Conservation (phyloP, 345 rosid species). For the Corymbia maculata region DNA sequence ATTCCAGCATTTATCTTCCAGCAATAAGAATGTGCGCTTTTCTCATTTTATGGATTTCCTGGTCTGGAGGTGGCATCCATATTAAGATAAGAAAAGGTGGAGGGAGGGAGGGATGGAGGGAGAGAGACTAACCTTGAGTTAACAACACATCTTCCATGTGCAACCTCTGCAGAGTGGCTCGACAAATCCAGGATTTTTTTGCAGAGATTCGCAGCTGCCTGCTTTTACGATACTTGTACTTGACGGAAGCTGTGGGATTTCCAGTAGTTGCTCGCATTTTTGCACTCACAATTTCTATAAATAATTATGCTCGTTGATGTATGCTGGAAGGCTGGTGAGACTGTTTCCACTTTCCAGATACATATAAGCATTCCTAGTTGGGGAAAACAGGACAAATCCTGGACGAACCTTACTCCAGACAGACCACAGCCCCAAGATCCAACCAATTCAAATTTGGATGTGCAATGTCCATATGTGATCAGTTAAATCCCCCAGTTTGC, state of each 20-base stretch:
- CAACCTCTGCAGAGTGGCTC: not conserved
- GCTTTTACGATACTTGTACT: not conserved
- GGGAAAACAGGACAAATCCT: not conserved
- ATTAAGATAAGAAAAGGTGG: not conserved
- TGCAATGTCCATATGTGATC: accelerated
- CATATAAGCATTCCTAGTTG: not conserved
- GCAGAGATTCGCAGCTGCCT: not conserved
- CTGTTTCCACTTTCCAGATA: not conserved
- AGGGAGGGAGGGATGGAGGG: not conserved
- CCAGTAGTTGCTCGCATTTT: not conserved
- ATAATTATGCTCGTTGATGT: not conserved
- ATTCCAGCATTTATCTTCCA: not conserved
- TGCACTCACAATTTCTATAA: not conserved
- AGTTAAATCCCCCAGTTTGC: not conserved
- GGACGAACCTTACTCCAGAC: not conserved
- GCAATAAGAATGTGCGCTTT: not conserved
- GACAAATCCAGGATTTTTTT: not conserved
- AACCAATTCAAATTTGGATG: not conserved
- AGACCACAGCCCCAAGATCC: not conserved
- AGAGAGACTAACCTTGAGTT: not conserved
- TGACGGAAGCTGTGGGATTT: not conserved
- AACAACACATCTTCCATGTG: not conserved
- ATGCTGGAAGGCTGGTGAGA: not conserved
- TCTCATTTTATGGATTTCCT: not conserved
- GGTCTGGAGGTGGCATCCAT: not conserved